Evolutionary conservation across 2,329 filamentous ascomycete genomes (phyloP), one percentile per base, ranked within the genome.

Genomic region (Penicillium sp.): DNA sequence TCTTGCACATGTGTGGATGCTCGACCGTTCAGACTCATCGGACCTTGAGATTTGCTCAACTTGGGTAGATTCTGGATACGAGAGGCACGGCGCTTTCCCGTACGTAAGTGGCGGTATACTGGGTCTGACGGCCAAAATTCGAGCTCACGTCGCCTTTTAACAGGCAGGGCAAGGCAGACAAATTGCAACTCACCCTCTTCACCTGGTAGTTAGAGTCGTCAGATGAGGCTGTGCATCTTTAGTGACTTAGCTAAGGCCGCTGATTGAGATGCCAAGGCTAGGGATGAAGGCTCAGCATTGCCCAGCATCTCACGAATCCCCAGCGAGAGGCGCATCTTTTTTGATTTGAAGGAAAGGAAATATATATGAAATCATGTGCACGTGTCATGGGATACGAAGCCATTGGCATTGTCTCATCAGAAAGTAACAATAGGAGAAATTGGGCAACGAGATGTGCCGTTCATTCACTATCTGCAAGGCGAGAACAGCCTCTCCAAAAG

Each of bases 21-120:
- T 60, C 58, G 10, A 48, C 14, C 53, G 28, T 58, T n/a, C 65
- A 63, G 30, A 63, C 46, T 59, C 67, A 71, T 22, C 66, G 63
- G n/a, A 70, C 64, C 38, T 69, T 69, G n/a, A 65, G 65, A 22
- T 55, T 60, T 33, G 67, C 68, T 38, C 68, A 70, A 28, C 56
- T 64, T 53, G 66, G 62, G 37, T 65, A 71, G 1, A 64, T 65
- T 37, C 53, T 65, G 38, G 62, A 64, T 10, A 62, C 22, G 22
- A 43, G 40, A 19, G 60, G 40, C 57, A 60, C 58, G 28, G 53
- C 42, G 40, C 6, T 14, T 4, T 37, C n/a, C 28, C 8, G n/a
- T 25, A 6, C 14, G 14, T 13, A 43, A 42, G 45, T 25, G 25
- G 13, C 13, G 45, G n/a, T 55, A 25, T 28, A 14, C 22, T 33